Evolutionary conservation across 192 early-diverging fungal species (phyloP).

Genomic region (Backusella mclennaniae): DNA sequence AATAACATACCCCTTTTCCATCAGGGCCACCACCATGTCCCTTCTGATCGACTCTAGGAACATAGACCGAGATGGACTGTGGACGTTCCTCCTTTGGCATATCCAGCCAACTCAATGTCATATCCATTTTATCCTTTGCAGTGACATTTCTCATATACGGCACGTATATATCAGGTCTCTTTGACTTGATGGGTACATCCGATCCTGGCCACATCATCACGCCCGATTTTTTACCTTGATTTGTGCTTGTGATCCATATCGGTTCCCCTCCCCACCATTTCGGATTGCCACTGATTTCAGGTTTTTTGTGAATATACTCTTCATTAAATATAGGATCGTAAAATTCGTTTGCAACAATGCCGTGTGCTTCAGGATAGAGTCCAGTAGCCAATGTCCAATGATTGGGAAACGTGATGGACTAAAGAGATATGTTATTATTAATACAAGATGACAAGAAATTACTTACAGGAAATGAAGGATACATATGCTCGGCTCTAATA

Average conservation of each 20-base stretch:
- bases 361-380: slow-evolving; percentile 89
- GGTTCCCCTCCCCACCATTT: slow-evolving; percentile 93
- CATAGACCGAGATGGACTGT: slow-evolving; percentile 72
- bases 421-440: not conserved
- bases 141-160: slow-evolving; percentile 47
- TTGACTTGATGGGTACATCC: slow-evolving; percentile 50
- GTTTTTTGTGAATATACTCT: slow-evolving; percentile 76
- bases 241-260: slow-evolving; percentile 88
- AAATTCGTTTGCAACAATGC: slow-evolving; percentile 87
- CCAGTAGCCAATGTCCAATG: slow-evolving; percentile 91
- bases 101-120: slow-evolving; percentile 77
- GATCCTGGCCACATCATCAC: slow-evolving; percentile 93
- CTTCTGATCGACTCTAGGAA: slow-evolving; percentile 75
- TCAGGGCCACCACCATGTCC: slow-evolving; percentile 78
- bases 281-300: slow-evolving; percentile 54
- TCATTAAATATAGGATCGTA: slow-evolving; percentile 70
- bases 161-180: slow-evolving; percentile 64
- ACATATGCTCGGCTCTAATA: slow-evolving; percentile 59
- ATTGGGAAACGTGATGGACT: slow-evolving; percentile 87
- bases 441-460: not conserved
- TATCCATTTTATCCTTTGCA: slow-evolving; percentile 55
- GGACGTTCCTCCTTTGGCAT: slow-evolving; percentile 67
- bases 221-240: slow-evolving; percentile 63
- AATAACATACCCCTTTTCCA: slow-evolving; percentile 43
- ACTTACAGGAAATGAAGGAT: slow-evolving; percentile 66